These are phyloP conservation scores for Alternaria arbusti DNA, from an alignment of 2,329 filamentous ascomycete genomes.

Conservation along the genomic window DNA sequence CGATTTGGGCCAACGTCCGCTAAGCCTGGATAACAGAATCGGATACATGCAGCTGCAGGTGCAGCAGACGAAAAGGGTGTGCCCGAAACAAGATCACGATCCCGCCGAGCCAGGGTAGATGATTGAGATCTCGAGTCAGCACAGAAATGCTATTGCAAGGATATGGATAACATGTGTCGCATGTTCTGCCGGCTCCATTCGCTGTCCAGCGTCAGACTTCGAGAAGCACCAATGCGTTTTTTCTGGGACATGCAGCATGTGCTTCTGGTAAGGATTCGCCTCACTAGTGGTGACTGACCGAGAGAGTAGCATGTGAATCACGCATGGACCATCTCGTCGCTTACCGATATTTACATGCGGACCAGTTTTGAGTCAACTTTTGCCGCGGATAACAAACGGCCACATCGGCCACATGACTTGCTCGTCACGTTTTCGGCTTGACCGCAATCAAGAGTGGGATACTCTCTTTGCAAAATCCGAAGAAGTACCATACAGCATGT, in stretches of 20 bases:
- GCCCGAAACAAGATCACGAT: slow-evolving; percentile 18
- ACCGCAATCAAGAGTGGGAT: not conserved
- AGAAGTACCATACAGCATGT: not conserved
- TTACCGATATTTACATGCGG: slow-evolving; percentile 1
- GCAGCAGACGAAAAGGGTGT: slow-evolving; percentile 14
- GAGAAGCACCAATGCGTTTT: not conserved
- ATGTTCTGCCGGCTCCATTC: slow-evolving; percentile 7
- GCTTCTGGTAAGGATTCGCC: slow-evolving; percentile 7
- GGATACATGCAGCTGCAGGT: slow-evolving; percentile 17
- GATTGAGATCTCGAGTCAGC: slow-evolving; percentile 14
- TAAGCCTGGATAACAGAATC: slow-evolving; percentile 14
- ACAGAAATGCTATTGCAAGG: slow-evolving; percentile 3
- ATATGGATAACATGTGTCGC: slow-evolving; percentile 3
- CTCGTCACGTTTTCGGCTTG: not conserved
- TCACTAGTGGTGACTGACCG: slow-evolving; percentile 1
- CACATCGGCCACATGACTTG: not conserved
- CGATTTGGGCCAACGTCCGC: slow-evolving; percentile 10
- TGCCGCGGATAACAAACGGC: not conserved
- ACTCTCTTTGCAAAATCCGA: not conserved
- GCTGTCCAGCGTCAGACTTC: slow-evolving; percentile 1
- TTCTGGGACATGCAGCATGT: slow-evolving; percentile 1
- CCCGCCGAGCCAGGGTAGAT: slow-evolving; percentile 4
- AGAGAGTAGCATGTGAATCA: slow-evolving; percentile 2
- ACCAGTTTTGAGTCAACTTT: slow-evolving; percentile 1
- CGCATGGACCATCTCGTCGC: not conserved